phyloP scores from a whole-genome alignment of 1,284 basidiomycete species.

The Heimioporus punctisporus region DNA sequence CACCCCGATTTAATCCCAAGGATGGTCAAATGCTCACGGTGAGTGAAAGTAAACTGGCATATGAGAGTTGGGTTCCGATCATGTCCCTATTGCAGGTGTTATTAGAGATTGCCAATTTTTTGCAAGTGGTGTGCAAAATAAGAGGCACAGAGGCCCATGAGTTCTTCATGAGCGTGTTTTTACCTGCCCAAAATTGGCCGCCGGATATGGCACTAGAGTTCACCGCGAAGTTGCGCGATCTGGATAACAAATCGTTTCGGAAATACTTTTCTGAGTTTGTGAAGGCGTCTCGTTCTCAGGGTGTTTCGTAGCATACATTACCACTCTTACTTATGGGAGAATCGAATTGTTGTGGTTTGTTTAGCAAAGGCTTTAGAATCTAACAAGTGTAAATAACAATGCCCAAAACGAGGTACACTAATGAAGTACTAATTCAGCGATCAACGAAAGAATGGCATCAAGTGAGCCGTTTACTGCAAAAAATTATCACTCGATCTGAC shows the following conservation, averaged over 20 bases:
- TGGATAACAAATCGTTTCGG: conserved; percentile 84
- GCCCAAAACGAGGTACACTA: conserved; percentile 10
- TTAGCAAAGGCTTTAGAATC: conserved; percentile 35
- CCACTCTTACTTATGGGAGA: too few species aligned
- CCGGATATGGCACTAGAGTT: conserved; percentile 80
- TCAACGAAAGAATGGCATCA: conserved; percentile 40
- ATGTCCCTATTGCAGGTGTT: conserved; percentile 65
- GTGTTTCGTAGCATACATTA: conserved; percentile 45
- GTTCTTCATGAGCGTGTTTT: conserved; percentile 80
- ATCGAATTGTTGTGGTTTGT: conserved; percentile 11
- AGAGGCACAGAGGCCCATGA: conserved; percentile 86
- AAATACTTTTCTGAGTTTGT: conserved; percentile 92
- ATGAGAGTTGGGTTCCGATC: conserved; percentile 4
- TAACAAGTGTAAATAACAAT: conserved; percentile 35
- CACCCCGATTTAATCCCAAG: conserved; percentile 83
- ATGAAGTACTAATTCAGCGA: conserved; percentile 18
- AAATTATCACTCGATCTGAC: background rate
- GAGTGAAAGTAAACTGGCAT: conserved; percentile 29
- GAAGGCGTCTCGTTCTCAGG: conserved; percentile 59
- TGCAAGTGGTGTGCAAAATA: conserved; percentile 80
- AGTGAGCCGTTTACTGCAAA: conserved; percentile 33
- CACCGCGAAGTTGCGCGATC: conserved; percentile 72
- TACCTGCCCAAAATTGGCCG: conserved; percentile 92
- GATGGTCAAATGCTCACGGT: conserved; percentile 88
- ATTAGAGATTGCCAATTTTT: conserved; percentile 84